Base-by-base conservation (phyloP, 2,329 filamentous ascomycete genomes). In the Cryphonectria nitschkei region DNA sequence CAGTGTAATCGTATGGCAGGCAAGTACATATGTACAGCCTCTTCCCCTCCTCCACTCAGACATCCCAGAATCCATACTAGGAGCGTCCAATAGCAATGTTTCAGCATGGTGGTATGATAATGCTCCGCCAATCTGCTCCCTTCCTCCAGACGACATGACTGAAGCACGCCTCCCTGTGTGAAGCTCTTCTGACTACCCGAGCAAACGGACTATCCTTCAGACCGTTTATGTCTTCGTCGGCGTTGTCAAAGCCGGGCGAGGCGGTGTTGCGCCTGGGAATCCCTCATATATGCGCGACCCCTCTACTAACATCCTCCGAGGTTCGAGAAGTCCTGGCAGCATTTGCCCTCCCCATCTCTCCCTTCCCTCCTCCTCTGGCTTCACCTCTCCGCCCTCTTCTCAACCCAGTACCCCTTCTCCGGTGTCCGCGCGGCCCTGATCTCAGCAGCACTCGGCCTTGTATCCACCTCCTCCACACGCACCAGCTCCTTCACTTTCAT, bases 401-500 rank as follows among this genome's bases (percentile, higher is more conserved):
- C 93, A 72, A 97, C 79, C 76, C 90, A 95, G 77, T 94, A 98
- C 1, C 95, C 95, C 0, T 86, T 84, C 73, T 95, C 93, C 3
- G 94, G 94, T 80, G 87, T 89, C 80, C 95, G 84, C 82, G 88
- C 85, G 67, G 86, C 88, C 82, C 89, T 90, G 77, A 97, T 86
- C 84, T 97, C 88, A 69, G 83, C 81, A 78, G 89, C 88, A 9
- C 86, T 90, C 81, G 93, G 79, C 43, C 86, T 80, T 73, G 82
- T 80, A 46, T 90, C 89, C 61, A 97, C 93, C 83, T 97, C 94
- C 75, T 90, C 85, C 50, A 97, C 94, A 68, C 89, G 86, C 62
- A 98, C 93, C 74, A 98, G 85, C 83, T 98, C 95, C 85, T 98
- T 98, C 76, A 98, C 94, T 81, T 92, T 92, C 86, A 98, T 92